Percentiles rank a stretch among this genome's conserved stretches.
Evolutionary conservation across 129 eudicot species (phyloP).

Genomic region (Erigeron canadensis): DNA sequence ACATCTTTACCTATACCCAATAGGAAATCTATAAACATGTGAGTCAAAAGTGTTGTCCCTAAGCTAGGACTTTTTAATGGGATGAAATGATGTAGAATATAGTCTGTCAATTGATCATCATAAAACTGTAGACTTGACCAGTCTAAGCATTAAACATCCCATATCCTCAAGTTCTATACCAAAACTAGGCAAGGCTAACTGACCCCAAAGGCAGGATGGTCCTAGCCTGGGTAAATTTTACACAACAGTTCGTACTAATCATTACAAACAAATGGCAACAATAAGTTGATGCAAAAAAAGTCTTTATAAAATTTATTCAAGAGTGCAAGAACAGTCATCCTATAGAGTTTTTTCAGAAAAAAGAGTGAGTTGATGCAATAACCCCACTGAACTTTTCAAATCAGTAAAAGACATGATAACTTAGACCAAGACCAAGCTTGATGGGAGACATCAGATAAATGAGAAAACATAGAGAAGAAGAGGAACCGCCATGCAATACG

Average conservation of each 20-base stretch:
- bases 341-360: conserved; percentile 7
- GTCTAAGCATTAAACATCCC: too few species aligned
- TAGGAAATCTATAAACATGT: neutral
- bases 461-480: conserved; percentile 11
- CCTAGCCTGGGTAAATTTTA: too few species aligned
- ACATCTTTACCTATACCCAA: neutral
- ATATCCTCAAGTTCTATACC: too few species aligned
- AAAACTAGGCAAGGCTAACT: neutral
- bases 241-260: neutral
- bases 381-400: conserved; percentile 1
- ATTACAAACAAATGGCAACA: neutral
- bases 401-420: conserved; percentile 18
- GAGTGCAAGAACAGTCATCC: conserved; percentile 12
- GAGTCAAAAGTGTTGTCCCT: neutral
- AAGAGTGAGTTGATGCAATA: conserved; percentile 2
- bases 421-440: conserved; percentile 1
- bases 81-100: too few species aligned
- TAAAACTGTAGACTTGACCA: too few species aligned
- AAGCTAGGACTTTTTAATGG: too few species aligned
- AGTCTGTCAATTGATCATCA: neutral
- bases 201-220: too few species aligned
- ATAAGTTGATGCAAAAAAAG: conserved; percentile 3
- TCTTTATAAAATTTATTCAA: conserved; percentile 11
- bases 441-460: neutral
- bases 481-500: conserved; percentile 26